phyloP scores from a whole-genome alignment of 768 basidiomycete genomes.

The Rhizopogon vesiculosus region DNA sequence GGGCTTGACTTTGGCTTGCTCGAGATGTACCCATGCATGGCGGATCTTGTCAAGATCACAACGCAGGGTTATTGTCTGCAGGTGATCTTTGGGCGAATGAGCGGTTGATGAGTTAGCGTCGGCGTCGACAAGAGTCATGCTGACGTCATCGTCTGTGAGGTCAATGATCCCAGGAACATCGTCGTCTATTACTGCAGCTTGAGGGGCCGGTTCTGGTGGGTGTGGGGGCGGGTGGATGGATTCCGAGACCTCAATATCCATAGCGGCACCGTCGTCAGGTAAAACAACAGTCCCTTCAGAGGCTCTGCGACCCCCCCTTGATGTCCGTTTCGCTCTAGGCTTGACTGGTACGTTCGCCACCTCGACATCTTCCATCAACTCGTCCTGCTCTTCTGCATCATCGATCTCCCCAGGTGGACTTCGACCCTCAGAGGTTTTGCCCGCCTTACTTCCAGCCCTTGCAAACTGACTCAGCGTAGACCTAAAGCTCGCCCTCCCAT shows the following conservation, averaged over 20 bases:
- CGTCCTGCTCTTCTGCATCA: constrained; percentile 12
- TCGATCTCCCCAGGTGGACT: constrained; percentile 9
- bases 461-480: constrained; percentile 50
- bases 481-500: constrained; percentile 34
- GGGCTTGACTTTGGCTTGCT: not conserved
- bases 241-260: constrained; percentile 18
- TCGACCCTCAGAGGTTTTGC: constrained; percentile 16
- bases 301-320: constrained; percentile 8
- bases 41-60: not conserved
- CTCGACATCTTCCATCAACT: constrained; percentile 12
- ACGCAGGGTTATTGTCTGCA: not conserved
- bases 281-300: constrained; percentile 17
- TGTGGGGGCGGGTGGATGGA: constrained; percentile 12
- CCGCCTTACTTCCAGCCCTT: constrained; percentile 37
- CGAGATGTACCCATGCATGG: not conserved
- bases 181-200: not conserved
- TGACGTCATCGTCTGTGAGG: constrained; percentile 11
- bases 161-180: not conserved
- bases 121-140: constrained; percentile 22
- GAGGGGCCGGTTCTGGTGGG: not conserved
- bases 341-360: constrained; percentile 4
- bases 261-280: constrained; percentile 18
- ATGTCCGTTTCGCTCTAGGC: constrained; percentile 12
- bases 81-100: not conserved
- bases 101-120: constrained; percentile 1